These are phyloP conservation scores for Stachybotrys chlorohalonatus DNA, from an alignment of 2,329 filamentous ascomycete genomes.

Conservation along the genomic window DNA sequence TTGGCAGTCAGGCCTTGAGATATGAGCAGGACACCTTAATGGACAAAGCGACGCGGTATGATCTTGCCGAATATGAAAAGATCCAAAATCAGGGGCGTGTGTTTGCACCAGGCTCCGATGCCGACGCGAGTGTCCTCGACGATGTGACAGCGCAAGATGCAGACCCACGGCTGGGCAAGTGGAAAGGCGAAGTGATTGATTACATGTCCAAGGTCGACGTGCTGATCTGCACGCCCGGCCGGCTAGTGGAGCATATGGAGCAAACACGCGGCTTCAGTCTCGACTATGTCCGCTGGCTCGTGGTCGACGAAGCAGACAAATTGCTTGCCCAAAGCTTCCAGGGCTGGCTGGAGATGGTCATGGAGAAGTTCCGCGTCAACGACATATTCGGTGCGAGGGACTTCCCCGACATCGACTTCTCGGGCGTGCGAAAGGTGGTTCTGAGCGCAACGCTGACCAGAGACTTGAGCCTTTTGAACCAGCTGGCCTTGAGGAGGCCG, in stretches of 20 bases:
- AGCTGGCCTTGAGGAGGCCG: conserved; percentile 63
- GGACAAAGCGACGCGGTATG: conserved; percentile 46
- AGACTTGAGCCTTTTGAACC: conserved; percentile 71
- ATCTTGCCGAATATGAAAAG: conserved; percentile 44
- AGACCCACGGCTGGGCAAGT: conserved; percentile 22
- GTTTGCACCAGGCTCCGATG: background rate
- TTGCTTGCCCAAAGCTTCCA: conserved; percentile 87
- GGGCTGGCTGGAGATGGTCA: conserved; percentile 72
- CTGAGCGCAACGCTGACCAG: conserved; percentile 88
- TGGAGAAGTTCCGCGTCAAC: conserved; percentile 45
- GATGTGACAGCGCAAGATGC: conserved; percentile 3
- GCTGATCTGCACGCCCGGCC: conserved; percentile 83
- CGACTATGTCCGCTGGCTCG: conserved; percentile 72
- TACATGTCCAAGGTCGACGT: conserved; percentile 73
- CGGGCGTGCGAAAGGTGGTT: conserved; percentile 67
- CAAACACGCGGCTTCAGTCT: conserved; percentile 76
- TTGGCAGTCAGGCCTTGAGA: conserved; percentile 71
- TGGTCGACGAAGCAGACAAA: conserved; percentile 92
- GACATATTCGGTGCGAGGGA: conserved; percentile 40
- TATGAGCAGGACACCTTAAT: conserved; percentile 45
- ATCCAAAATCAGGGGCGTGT: conserved; percentile 13
- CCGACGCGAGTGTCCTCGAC: background rate
- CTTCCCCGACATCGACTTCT: conserved; percentile 41
- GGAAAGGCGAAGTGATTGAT: conserved; percentile 45
- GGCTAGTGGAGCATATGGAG: conserved; percentile 83